phyloP scores from a whole-genome alignment of 257 asterid genomes.

The Lycium ferocissimum region DNA sequence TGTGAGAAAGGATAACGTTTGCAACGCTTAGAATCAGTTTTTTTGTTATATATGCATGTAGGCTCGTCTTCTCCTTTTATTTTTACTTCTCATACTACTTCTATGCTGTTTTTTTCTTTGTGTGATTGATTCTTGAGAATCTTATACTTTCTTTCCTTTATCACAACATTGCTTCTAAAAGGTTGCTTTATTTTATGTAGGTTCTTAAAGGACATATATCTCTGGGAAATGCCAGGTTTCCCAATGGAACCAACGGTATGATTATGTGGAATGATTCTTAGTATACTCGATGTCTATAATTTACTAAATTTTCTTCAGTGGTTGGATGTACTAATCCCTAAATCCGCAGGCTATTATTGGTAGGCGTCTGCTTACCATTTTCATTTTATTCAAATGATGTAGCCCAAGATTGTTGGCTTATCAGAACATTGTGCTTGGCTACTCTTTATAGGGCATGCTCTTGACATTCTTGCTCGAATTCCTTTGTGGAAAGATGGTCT shows the following conservation, averaged over 20 bases:
- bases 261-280: not conserved
- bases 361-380: not conserved
- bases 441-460: conserved; percentile 68
- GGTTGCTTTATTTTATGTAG: conserved; percentile 45
- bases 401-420: conserved; percentile 4
- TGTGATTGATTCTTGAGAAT: not conserved
- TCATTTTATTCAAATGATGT: conserved; percentile 4
- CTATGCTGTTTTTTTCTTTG: not conserved
- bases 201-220: conserved; percentile 97
- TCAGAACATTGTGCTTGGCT: conserved; percentile 17
- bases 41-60: not conserved
- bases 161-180: not conserved
- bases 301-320: not conserved
- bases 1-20: not conserved
- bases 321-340: not conserved
- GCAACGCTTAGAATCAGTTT: not conserved
- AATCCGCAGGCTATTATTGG: conserved; percentile 1
- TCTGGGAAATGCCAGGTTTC: conserved; percentile 91
- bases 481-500: conserved; percentile 97
- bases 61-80: not conserved
- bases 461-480: conserved; percentile 86
- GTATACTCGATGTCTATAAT: not conserved
- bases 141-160: conserved; percentile 17
- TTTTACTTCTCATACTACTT: not conserved
- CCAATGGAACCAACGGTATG: conserved; percentile 89